phyloP scores from a whole-genome alignment of 1,284 basidiomycete genomes.

The Trametes polyzona region DNA sequence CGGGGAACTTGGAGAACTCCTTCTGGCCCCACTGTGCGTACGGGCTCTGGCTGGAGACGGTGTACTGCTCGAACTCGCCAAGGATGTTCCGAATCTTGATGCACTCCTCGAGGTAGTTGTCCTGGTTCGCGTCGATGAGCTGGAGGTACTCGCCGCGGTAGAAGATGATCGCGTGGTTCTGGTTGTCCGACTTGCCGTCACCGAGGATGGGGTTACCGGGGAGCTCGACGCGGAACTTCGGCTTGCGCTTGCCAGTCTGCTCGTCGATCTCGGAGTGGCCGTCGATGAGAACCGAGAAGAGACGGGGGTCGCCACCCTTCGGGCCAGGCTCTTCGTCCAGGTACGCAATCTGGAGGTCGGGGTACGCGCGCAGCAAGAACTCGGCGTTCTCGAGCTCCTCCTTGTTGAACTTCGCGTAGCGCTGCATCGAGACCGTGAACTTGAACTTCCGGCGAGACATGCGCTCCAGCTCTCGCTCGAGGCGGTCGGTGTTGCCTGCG shows the following conservation, averaged over 20 bases:
- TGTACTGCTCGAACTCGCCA: slow-evolving; percentile 97
- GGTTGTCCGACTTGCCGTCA: slow-evolving; percentile 99
- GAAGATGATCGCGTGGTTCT: slow-evolving; percentile 99
- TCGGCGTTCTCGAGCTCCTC: slow-evolving; percentile 99
- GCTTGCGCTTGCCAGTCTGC: slow-evolving; percentile 86
- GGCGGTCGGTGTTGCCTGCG: slow-evolving; percentile 95
- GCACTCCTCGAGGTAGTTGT: slow-evolving; percentile 99
- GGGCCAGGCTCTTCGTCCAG: slow-evolving; percentile 93
- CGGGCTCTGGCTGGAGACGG: slow-evolving; percentile 89
- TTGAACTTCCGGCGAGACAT: slow-evolving; percentile 99
- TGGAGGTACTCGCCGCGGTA: slow-evolving; percentile 99
- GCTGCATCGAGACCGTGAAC: slow-evolving; percentile 98
- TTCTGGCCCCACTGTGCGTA: slow-evolving; percentile 94
- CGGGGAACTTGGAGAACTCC: slow-evolving; percentile 89
- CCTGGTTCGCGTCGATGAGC: slow-evolving; percentile 99
- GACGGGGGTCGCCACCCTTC: slow-evolving; percentile 87
- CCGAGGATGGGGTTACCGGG: slow-evolving; percentile 99
- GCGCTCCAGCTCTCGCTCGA: slow-evolving; percentile 95
- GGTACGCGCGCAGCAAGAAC: slow-evolving; percentile 97
- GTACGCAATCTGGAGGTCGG: slow-evolving; percentile 98
- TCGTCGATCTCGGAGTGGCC: slow-evolving; percentile 97
- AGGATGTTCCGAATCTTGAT: slow-evolving; percentile 98
- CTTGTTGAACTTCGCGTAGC: slow-evolving; percentile 99
- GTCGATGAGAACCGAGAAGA: slow-evolving; percentile 96
- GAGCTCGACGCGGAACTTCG: slow-evolving; percentile 97